Evolutionary conservation across 257 asterid genomes (phyloP).

Genomic region (Paraleonurus japonicus): DNA sequence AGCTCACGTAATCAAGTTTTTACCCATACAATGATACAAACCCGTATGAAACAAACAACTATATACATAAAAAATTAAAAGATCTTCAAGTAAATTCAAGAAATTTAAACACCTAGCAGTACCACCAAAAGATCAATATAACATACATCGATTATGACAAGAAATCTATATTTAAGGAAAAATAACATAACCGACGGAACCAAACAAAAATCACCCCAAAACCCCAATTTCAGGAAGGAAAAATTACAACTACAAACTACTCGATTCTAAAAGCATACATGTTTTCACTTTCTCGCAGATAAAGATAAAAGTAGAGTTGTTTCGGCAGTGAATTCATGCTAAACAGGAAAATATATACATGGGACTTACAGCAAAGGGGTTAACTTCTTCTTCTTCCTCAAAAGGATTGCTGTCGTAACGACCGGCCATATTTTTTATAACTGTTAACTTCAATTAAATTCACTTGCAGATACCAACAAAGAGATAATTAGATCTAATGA

Average conservation of each 20-base stretch:
- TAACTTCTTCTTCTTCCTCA: conserved; percentile 57
- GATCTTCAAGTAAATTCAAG: not conserved
- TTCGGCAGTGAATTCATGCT: not conserved
- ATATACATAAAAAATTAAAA: not conserved
- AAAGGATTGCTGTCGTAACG: conserved; percentile 67
- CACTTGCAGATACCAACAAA: not conserved
- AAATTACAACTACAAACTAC: not conserved
- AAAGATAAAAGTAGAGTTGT: conserved; percentile 1
- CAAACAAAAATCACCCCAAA: conserved; percentile 1
- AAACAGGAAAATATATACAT: not conserved
- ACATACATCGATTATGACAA: conserved; percentile 8
- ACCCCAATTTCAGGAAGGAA: not conserved
- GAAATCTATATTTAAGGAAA: not conserved
- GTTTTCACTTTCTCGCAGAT: conserved; percentile 1
- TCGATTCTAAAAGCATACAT: not conserved
- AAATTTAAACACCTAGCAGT: not conserved
- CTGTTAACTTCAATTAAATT: conserved; percentile 14
- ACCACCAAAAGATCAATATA: not conserved
- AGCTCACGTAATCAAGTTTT: not conserved
- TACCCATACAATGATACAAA: conserved; percentile 16
- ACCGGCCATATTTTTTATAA: conserved; percentile 47
- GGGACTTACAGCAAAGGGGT: conserved; percentile 56
- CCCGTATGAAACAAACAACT: not conserved
- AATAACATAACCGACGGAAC: not conserved
- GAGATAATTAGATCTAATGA: conserved; percentile 8